Evolutionary conservation across 164 flowering plant genomes (phyloP), one percentile per base, ranked within the genome.

Genomic region (Vitis cinerea): DNA sequence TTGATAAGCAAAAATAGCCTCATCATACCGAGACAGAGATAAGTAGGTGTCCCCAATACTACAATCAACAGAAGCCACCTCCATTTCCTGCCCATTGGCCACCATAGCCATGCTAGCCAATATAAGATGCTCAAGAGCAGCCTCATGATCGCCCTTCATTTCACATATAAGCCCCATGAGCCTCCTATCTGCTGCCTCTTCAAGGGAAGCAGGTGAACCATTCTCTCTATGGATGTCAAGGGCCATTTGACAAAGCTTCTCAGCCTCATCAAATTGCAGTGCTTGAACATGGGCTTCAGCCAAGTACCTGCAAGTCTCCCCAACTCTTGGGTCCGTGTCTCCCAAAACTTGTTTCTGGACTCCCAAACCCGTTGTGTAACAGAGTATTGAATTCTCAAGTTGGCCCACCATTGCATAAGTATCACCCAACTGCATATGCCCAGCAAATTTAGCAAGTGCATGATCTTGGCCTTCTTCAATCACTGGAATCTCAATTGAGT

Each of bases 151-250:
- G 30, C 98, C 98, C 78, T 86, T 93, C 19, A 90, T 82, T 68
- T 95, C 99, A 72, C 91, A 91, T 59, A 95, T 90, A 63, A 95
- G 88, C 71, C 97, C 99, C 98, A 95, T 95, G 6, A 95, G 92
- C 78, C 98, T 85, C 76, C 99, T 78, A 72, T 95, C 99, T 2
- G 94, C 97, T 1, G 97, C 95, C 75, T 95, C 99, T 75, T 91
- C 97, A 57, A 87, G 79, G 27, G 99, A 90, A 29, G 89, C 85
- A 3, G 97, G 91, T 9, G 76, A 64, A 57, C 91, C 87, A 59
- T 81, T 87, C 68, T 83, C 91, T 75, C 70, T 88, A 68, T 93
- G 99, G 74, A 93, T 90, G 61, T 93, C 92, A 27, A 95, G 90
- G 62, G 97, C 97, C 87, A 82, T 83, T 68, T 84, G 85, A 69